Evolutionary conservation across 768 basidiomycete species (phyloP).

Genomic region (Boletellus ananas): DNA sequence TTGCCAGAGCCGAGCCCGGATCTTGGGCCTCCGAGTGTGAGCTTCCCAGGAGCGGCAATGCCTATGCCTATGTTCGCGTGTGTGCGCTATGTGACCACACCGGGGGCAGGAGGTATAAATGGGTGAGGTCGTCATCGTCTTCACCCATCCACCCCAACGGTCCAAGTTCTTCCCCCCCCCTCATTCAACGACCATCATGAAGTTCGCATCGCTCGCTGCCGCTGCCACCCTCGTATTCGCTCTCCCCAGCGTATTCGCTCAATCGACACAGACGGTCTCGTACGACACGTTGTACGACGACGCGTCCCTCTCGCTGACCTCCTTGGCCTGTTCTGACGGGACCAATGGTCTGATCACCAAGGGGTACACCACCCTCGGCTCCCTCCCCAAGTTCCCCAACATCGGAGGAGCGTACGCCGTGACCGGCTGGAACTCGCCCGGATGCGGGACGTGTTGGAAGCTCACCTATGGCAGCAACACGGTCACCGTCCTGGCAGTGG

Average conservation of each 20-base stretch:
- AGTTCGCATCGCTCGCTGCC: slow-evolving; percentile 14
- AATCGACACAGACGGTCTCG: slow-evolving; percentile 15
- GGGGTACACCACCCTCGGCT: slow-evolving; percentile 32
- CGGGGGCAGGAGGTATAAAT: slow-evolving; percentile 14
- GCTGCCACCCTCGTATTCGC: slow-evolving; percentile 10
- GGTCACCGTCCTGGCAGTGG: slow-evolving; percentile 28
- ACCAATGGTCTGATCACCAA: slow-evolving; percentile 27
- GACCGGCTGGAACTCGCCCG: slow-evolving; percentile 25
- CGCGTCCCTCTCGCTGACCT: slow-evolving; percentile 9
- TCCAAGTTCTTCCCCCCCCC: neutral
- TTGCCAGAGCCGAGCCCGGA: neutral
- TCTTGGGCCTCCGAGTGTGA: neutral
- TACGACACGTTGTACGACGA: slow-evolving; percentile 34
- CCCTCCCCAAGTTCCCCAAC: slow-evolving; percentile 30
- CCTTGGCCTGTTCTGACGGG: slow-evolving; percentile 34
- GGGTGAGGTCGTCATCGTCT: neutral
- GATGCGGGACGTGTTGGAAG: slow-evolving; percentile 34
- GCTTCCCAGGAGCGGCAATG: neutral
- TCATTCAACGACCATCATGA: slow-evolving; percentile 17
- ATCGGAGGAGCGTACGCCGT: slow-evolving; percentile 34
- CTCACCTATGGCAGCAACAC: slow-evolving; percentile 24
- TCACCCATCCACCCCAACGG: neutral
- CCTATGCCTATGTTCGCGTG: neutral
- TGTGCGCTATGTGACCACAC: neutral
- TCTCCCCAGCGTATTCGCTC: slow-evolving; percentile 15